Conservation (phyloP, 1,284 basidiomycete genomes). For the Gastroboletus turbinatus region DNA sequence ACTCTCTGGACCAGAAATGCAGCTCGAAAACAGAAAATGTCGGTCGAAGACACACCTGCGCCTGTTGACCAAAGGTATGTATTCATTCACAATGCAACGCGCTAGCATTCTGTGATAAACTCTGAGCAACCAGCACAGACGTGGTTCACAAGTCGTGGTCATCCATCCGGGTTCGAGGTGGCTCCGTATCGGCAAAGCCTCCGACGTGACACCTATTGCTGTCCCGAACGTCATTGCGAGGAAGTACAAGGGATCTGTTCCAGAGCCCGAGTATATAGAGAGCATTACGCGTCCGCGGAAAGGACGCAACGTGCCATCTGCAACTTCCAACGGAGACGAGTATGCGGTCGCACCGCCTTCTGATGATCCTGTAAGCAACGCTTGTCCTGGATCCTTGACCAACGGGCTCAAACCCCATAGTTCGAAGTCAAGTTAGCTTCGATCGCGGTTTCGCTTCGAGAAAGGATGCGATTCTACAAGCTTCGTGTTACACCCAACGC, state of each 20-base stretch:
- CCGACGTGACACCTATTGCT: conserved; percentile 77
- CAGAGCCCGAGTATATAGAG: conserved; percentile 44
- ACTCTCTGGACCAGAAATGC: conserved; percentile 72
- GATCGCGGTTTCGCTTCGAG: conserved; percentile 72
- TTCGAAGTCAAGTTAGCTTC: conserved; percentile 74
- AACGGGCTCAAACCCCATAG: conserved; percentile 35
- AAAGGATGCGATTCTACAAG: conserved; percentile 88
- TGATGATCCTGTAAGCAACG: conserved; percentile 59
- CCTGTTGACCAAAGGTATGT: conserved; percentile 45
- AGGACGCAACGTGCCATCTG: conserved; percentile 26
- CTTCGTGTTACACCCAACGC: conserved; percentile 77
- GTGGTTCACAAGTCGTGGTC: conserved; percentile 79
- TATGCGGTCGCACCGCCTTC: conserved; percentile 44
- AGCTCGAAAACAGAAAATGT: conserved; percentile 45
- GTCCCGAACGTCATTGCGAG: conserved; percentile 82
- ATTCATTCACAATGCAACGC: conserved; percentile 2
- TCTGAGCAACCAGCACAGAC: conserved; percentile 43
- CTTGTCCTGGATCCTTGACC: background rate
- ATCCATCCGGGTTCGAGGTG: conserved; percentile 92
- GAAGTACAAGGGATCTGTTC: conserved; percentile 47
- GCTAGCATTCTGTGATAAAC: conserved; percentile 17
- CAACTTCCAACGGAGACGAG: conserved; percentile 41
- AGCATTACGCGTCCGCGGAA: conserved; percentile 53
- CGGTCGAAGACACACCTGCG: conserved; percentile 39
- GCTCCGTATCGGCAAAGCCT: conserved; percentile 86